phyloP scores from a whole-genome alignment of 495 filamentous ascomycete genomes.

The Glutinoglossum americanum region DNA sequence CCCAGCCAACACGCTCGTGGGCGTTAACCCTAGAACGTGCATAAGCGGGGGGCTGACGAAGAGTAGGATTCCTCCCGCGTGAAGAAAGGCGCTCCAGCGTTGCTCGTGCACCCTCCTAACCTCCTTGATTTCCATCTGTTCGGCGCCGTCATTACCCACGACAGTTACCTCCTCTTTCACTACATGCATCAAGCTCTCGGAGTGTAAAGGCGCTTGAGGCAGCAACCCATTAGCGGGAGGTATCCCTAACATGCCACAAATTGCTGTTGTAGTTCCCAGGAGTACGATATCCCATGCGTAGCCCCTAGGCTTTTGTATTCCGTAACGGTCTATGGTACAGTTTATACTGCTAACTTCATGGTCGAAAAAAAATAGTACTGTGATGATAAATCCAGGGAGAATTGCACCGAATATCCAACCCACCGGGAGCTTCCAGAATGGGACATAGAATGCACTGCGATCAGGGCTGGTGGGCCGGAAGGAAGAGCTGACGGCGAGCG shows the following conservation, averaged over 20 bases:
- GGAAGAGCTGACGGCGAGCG: conserved; percentile 32
- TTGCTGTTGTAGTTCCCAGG: conserved; percentile 42
- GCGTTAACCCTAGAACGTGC: conserved; percentile 45
- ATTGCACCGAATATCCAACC: conserved; percentile 43
- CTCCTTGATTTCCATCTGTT: conserved; percentile 20
- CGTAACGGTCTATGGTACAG: conserved; percentile 45
- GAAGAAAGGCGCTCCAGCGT: conserved; percentile 42
- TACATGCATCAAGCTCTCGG: conserved; percentile 39
- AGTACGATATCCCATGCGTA: conserved; percentile 51
- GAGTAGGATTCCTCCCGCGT: conserved; percentile 35
- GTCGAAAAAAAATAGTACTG: conserved; percentile 52
- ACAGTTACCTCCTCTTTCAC: conserved; percentile 22
- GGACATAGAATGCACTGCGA: conserved; percentile 36
- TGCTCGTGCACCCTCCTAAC: conserved; percentile 41
- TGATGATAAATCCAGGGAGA: conserved; percentile 44
- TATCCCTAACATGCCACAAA: conserved; percentile 49
- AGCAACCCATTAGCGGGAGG: conserved; percentile 49
- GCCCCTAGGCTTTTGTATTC: conserved; percentile 40
- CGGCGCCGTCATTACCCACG: conserved; percentile 18
- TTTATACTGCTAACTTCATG: conserved; percentile 60
- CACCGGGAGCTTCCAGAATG: conserved; percentile 42
- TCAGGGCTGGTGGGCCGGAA: conserved; percentile 38
- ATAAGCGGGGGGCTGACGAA: conserved; percentile 48
- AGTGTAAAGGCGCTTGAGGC: conserved; percentile 49
- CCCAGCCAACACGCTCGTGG: conserved; percentile 45